These are phyloP conservation scores for Chloranthus sessilifolius DNA, from an alignment of 164 flowering plant genomes.

Conservation along the genomic window DNA sequence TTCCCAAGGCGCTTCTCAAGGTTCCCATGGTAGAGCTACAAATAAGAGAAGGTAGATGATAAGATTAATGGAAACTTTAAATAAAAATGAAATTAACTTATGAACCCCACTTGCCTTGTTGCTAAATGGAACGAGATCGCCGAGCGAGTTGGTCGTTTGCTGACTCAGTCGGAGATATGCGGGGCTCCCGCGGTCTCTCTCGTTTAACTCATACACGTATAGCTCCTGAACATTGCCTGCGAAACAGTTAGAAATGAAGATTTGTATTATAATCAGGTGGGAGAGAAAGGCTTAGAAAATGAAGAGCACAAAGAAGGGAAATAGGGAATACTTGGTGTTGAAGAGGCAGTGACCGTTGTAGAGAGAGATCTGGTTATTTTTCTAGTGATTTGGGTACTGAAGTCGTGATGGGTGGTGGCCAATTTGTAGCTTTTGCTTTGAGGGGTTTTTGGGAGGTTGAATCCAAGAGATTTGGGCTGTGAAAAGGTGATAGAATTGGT, in stretches of 20 bases:
- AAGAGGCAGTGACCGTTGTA: slow-evolving; percentile 10
- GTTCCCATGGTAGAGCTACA: slow-evolving; percentile 50
- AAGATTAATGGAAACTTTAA: neutral
- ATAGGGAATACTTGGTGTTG: slow-evolving; percentile 22
- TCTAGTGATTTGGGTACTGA: slow-evolving; percentile 5
- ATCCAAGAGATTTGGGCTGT: slow-evolving; percentile 7
- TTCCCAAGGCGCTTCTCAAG: slow-evolving; percentile 55
- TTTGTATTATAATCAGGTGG: too few species aligned
- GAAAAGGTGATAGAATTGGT: neutral
- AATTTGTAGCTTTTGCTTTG: slow-evolving; percentile 12
- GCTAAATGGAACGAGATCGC: slow-evolving; percentile 65
- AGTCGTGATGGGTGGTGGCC: slow-evolving; percentile 9
- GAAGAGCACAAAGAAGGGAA: neutral
- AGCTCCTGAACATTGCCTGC: slow-evolving; percentile 53
- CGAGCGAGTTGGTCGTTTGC: slow-evolving; percentile 43
- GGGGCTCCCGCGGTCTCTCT: slow-evolving; percentile 67
- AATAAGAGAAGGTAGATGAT: neutral
- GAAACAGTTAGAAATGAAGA: neutral
- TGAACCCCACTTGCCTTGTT: slow-evolving; percentile 32
- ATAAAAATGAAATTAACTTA: neutral
- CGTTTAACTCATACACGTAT: slow-evolving; percentile 63
- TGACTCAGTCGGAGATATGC: slow-evolving; percentile 52
- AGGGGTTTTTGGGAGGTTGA: slow-evolving; percentile 6
- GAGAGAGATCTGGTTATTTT: slow-evolving; percentile 14
- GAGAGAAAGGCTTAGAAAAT: neutral